A percentile compares a stretch with the other conserved stretches of the same genome.
Conservation (phyloP, 495 filamentous ascomycete genomes). For the Tetracladium setigerum region DNA sequence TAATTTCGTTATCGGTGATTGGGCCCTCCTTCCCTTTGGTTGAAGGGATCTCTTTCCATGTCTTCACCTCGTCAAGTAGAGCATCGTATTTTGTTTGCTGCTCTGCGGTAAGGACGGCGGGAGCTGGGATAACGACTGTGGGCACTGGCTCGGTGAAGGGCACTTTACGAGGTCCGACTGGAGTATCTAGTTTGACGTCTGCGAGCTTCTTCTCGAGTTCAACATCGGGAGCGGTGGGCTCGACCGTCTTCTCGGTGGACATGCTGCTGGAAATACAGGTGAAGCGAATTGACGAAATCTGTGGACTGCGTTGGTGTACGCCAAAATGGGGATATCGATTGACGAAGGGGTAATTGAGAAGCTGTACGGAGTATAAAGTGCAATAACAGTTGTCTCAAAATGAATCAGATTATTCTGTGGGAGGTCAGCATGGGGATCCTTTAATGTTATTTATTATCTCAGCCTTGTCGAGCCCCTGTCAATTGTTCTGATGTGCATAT, state of each 20-base stretch:
- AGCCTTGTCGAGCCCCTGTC: too few relatives aligned
- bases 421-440: too few relatives aligned
- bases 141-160: slow-evolving; percentile 61
- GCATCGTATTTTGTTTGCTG: slow-evolving; percentile 76
- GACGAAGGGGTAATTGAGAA: too few relatives aligned
- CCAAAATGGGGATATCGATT: too few relatives aligned
- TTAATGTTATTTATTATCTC: too few relatives aligned
- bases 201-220: slow-evolving; percentile 7
- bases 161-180: slow-evolving; percentile 46
- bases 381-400: too few relatives aligned
- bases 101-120: slow-evolving; percentile 56
- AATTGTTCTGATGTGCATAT: too few relatives aligned
- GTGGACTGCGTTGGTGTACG: too few relatives aligned
- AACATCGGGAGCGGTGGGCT: background rate
- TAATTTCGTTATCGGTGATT: slow-evolving; percentile 69
- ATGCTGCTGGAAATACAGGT: background rate
- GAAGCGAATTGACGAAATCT: too few relatives aligned
- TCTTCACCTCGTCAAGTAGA: slow-evolving; percentile 56
- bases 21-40: slow-evolving; percentile 52
- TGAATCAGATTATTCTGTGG: too few relatives aligned
- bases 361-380: too few relatives aligned
- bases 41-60: slow-evolving; percentile 64
- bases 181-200: slow-evolving; percentile 22
- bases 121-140: slow-evolving; percentile 42
- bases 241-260: background rate